phyloP scores from a whole-genome alignment of 768 basidiomycete species.

The Megacollybia marginata region DNA sequence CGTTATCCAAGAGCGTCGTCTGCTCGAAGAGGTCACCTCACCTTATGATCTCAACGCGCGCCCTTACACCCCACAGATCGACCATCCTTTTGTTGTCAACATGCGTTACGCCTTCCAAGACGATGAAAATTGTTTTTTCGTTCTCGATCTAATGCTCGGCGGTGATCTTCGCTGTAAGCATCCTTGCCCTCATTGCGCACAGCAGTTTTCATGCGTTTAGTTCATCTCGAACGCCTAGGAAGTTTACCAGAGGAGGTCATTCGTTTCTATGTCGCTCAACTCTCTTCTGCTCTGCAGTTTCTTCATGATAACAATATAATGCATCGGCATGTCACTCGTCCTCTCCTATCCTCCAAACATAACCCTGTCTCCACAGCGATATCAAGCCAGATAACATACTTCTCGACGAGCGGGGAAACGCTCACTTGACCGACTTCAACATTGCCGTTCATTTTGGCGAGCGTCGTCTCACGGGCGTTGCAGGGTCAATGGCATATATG shows the following conservation, averaged over 20 bases:
- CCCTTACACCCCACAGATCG: constrained; percentile 48
- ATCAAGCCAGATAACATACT: constrained; percentile 98
- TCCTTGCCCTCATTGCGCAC: constrained; percentile 1
- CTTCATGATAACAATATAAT: constrained; percentile 93
- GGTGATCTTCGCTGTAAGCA: constrained; percentile 87
- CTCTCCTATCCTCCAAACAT: constrained; percentile 14
- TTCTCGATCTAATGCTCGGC: constrained; percentile 94
- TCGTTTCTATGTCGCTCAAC: constrained; percentile 83
- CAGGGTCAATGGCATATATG: constrained; percentile 99
- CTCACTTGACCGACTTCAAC: constrained; percentile 97
- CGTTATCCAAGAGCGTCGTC: constrained; percentile 90
- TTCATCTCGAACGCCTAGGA: constrained; percentile 82
- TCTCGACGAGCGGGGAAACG: constrained; percentile 91
- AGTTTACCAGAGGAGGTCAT: constrained; percentile 71
- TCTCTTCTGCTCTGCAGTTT: constrained; percentile 82
- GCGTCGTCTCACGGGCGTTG: constrained; percentile 81
- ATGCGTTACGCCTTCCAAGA: constrained; percentile 96
- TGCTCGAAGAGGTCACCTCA: constrained; percentile 82
- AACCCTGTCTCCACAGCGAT: constrained; percentile 48
- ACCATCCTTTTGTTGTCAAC: constrained; percentile 94
- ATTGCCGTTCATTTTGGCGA: constrained; percentile 97
- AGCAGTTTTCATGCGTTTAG: constrained; percentile 28
- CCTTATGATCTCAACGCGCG: constrained; percentile 12
- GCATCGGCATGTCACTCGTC: constrained; percentile 63
- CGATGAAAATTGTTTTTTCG: constrained; percentile 98